Conservation (phyloP, 106 monocot species). For the Allium sativum region DNA sequence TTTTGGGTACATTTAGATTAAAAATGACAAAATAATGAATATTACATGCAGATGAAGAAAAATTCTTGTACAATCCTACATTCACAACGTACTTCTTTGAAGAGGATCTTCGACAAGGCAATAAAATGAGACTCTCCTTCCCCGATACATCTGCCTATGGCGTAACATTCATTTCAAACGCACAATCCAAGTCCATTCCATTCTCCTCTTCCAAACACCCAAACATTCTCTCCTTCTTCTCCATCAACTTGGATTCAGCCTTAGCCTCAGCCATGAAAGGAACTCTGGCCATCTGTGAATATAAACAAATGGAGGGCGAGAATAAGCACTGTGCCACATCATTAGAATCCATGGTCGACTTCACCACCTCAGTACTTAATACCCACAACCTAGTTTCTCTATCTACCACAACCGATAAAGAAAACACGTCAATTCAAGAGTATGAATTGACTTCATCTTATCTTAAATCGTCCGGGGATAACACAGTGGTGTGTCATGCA, state of each 20-base stretch:
- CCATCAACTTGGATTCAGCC: conserved; percentile 23
- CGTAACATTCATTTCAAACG: conserved; percentile 22
- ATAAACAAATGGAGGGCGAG: conserved; percentile 18
- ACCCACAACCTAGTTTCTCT: conserved; percentile 6
- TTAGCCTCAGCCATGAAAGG: conserved; percentile 15
- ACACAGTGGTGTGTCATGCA: conserved; percentile 43
- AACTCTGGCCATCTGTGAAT: conserved; percentile 43
- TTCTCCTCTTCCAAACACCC: conserved; percentile 39
- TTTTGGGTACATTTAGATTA: too few relatives aligned
- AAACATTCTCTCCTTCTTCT: conserved; percentile 24
- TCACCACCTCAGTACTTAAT: conserved; percentile 19
- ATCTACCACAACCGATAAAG: neutral
- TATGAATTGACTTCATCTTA: conserved; percentile 13
- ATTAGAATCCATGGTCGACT: conserved; percentile 84
- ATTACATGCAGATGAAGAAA: too few relatives aligned
- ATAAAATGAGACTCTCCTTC: conserved; percentile 36
- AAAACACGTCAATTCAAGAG: conserved; percentile 9
- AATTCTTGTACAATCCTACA: conserved; percentile 22
- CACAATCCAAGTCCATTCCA: conserved; percentile 31
- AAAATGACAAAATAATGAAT: too few relatives aligned
- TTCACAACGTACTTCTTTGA: conserved; percentile 39
- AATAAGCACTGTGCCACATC: conserved; percentile 54
- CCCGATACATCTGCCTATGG: conserved; percentile 1
- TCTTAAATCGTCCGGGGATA: conserved; percentile 6
- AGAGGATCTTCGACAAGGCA: conserved; percentile 32